Conservation (phyloP, 768 basidiomycete species). For the Podaxis mareebaensis region DNA sequence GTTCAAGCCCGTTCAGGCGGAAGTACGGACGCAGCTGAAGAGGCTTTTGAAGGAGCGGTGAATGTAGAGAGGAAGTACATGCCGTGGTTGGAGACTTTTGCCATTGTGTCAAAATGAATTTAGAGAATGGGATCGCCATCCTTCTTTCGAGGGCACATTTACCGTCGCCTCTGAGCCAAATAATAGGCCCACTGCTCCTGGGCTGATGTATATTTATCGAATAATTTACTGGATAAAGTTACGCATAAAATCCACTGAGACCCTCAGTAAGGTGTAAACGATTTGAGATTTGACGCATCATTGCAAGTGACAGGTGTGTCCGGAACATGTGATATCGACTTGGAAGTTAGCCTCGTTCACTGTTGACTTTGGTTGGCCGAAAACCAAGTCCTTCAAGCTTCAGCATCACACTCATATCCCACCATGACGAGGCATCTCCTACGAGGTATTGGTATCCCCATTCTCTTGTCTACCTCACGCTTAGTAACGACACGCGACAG, state of each 20-base stretch:
- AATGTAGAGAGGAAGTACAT: background rate
- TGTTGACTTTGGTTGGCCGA: background rate
- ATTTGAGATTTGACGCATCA: background rate
- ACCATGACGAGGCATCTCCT: slow-evolving; percentile 15
- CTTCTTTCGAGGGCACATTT: background rate
- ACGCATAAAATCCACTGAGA: background rate
- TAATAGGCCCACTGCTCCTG: background rate
- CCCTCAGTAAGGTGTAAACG: background rate
- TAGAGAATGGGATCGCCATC: background rate
- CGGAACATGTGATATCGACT: background rate
- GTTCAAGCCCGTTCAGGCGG: slow-evolving; percentile 38
- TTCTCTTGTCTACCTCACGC: background rate
- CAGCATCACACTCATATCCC: background rate
- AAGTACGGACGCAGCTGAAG: slow-evolving; percentile 38
- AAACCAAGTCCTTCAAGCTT: background rate
- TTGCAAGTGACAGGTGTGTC: background rate
- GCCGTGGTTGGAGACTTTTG: background rate
- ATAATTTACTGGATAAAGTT: background rate
- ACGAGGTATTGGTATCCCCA: slow-evolving; percentile 6
- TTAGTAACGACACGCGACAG: slow-evolving; percentile 10
- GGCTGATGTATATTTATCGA: background rate
- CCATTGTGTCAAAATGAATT: background rate
- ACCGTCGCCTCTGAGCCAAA: background rate
- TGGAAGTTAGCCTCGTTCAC: background rate
- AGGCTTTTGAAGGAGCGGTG: slow-evolving; percentile 41